Conservation (phyloP, 768 basidiomycete genomes). For the Leccinum aurantiacum region DNA sequence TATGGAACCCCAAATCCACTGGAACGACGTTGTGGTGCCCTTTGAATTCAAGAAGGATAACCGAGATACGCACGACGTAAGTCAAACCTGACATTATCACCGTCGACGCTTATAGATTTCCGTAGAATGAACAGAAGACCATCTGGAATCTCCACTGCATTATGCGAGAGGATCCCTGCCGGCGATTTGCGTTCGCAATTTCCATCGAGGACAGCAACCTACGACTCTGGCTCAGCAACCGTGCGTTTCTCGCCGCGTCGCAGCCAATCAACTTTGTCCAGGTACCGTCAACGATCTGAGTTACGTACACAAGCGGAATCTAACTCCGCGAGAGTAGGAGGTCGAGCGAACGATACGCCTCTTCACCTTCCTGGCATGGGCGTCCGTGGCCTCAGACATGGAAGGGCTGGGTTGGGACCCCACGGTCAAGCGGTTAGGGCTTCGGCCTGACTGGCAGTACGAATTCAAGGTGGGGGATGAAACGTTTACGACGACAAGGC, state of each 20-base stretch:
- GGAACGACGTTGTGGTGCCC: constrained; percentile 13
- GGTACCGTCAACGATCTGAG: background rate
- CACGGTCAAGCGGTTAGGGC: background rate
- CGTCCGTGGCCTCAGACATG: no score
- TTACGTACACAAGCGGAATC: no score
- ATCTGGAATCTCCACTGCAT: constrained; percentile 25
- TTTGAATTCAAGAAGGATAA: constrained; percentile 8
- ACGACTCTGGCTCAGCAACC: constrained; percentile 28
- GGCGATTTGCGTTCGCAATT: background rate
- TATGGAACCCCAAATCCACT: background rate
- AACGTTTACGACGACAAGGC: background rate
- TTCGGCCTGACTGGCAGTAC: background rate
- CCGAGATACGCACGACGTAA: background rate
- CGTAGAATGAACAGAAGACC: constrained; percentile 20
- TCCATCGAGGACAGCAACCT: background rate
- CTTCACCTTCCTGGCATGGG: no score
- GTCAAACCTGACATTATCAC: no score
- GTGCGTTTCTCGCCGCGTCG: constrained; percentile 1
- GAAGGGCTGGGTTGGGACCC: background rate
- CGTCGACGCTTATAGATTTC: background rate
- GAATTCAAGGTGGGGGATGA: background rate
- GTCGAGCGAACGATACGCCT: no score
- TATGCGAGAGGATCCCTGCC: background rate
- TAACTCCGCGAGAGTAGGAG: no score
- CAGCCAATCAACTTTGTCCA: background rate